A percentile compares a stretch with the other conserved stretches of the same genome.
These are phyloP conservation scores for Exophiala aquamarina DNA, from an alignment of 2,329 filamentous ascomycete genomes.

Conservation along the genomic window DNA sequence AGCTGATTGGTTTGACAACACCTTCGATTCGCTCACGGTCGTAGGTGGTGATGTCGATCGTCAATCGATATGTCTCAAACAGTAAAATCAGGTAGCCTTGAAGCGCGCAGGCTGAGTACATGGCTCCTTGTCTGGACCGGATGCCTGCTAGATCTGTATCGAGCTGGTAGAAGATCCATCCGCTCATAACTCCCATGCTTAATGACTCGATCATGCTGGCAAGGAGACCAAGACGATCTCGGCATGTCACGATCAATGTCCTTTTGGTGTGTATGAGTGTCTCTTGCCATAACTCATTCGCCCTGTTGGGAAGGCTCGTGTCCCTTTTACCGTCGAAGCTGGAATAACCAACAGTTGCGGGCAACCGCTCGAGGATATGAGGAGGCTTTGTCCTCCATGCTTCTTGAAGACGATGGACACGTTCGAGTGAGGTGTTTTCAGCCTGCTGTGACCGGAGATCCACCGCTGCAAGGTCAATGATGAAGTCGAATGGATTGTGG, in stretches of 20 bases:
- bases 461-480: constrained; percentile 72
- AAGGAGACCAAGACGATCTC: constrained; percentile 75
- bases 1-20: constrained; percentile 68
- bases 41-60: constrained; percentile 72
- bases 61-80: constrained; percentile 74
- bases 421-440: constrained; percentile 58
- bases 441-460: constrained; percentile 69
- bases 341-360: neutral
- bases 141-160: constrained; percentile 69
- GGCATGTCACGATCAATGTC: constrained; percentile 68
- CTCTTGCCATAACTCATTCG: constrained; percentile 6
- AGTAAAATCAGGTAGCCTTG: constrained; percentile 76
- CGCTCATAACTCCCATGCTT: constrained; percentile 68
- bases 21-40: constrained; percentile 74
- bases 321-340: constrained; percentile 2
- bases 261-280: constrained; percentile 62
- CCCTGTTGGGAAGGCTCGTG: neutral
- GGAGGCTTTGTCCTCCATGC: constrained; percentile 52
- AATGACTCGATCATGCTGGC: constrained; percentile 69
- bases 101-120: constrained; percentile 70
- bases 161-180: constrained; percentile 70
- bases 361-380: neutral
- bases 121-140: constrained; percentile 68
- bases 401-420: constrained; percentile 61
- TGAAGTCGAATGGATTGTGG: constrained; percentile 74